Evolutionary conservation across 768 basidiomycete genomes (phyloP).

Genomic region (Podaxis pistillaris): DNA sequence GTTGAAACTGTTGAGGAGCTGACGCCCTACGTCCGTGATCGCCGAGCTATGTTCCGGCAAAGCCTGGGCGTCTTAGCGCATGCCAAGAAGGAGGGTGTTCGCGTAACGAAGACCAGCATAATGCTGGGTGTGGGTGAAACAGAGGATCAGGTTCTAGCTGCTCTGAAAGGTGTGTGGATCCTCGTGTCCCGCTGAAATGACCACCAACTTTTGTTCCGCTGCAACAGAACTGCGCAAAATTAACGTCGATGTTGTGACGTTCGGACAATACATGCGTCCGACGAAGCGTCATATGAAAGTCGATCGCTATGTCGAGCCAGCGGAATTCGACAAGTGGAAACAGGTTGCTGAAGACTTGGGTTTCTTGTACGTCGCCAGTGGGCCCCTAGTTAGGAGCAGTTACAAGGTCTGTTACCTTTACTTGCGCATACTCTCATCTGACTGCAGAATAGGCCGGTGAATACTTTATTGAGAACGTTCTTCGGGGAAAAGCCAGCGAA

Average conservation of each 20-base stretch:
- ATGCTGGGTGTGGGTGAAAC: conserved; percentile 98
- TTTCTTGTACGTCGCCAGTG: conserved; percentile 96
- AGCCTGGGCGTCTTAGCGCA: conserved; percentile 78
- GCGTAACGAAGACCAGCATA: conserved; percentile 95
- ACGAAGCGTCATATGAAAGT: conserved; percentile 99
- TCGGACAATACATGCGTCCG: conserved; percentile 99
- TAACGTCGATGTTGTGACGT: conserved; percentile 96
- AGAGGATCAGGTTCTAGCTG: conserved; percentile 75
- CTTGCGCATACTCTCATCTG: conserved; percentile 8
- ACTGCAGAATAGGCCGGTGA: conserved; percentile 77
- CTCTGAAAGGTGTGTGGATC: conserved; percentile 66
- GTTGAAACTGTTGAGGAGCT: conserved; percentile 93
- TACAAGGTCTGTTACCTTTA: conserved; percentile 75
- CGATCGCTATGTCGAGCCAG: conserved; percentile 90
- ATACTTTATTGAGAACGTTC: conserved; percentile 90
- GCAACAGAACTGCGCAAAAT: conserved; percentile 77
- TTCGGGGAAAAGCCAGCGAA: conserved; percentile 56
- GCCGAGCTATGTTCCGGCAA: conserved; percentile 87
- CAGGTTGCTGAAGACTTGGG: conserved; percentile 88
- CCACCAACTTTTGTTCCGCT: not conserved
- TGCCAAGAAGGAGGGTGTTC: conserved; percentile 81
- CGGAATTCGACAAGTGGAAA: conserved; percentile 92
- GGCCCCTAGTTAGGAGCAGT: conserved; percentile 92
- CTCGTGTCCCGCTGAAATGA: conserved; percentile 7
- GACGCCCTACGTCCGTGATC: conserved; percentile 94